phyloP scores from a whole-genome alignment of 495 filamentous ascomycete species.

The Talaromyces trachyspermus region DNA sequence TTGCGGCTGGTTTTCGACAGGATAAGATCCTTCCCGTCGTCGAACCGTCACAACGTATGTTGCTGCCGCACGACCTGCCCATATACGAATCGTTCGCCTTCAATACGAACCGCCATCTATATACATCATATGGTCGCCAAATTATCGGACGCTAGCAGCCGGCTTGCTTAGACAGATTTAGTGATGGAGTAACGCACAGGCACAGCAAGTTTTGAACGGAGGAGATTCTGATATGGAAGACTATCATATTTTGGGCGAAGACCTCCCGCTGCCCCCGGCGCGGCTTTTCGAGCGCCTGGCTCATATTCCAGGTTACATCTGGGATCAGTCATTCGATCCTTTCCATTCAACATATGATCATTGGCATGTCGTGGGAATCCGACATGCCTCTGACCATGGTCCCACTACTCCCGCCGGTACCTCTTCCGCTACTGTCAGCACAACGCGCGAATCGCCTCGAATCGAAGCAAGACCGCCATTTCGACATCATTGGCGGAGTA shows the following conservation, averaged over 20 bases:
- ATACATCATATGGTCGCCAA: too few species aligned
- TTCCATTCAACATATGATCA: constrained; percentile 79
- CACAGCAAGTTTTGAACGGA: not conserved
- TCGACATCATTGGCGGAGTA: constrained; percentile 32
- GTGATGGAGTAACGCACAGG: not conserved
- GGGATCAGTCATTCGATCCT: constrained; percentile 62
- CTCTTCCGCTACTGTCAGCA: constrained; percentile 37
- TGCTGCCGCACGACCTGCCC: too few species aligned
- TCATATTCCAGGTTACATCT: constrained; percentile 65
- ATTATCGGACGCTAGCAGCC: too few species aligned
- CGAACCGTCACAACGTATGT: too few species aligned
- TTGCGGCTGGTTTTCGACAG: too few species aligned
- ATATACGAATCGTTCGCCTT: too few species aligned
- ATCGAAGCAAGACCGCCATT: constrained; percentile 29
- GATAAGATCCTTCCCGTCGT: too few species aligned
- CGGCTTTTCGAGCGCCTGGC: constrained; percentile 66
- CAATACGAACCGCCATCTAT: too few species aligned
- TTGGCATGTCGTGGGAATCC: constrained; percentile 56
- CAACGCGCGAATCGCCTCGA: constrained; percentile 40
- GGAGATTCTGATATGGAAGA: constrained; percentile 8
- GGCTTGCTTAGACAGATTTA: not conserved
- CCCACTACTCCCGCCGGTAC: constrained; percentile 37
- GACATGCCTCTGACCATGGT: constrained; percentile 34
- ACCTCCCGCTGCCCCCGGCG: constrained; percentile 59
- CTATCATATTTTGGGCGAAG: constrained; percentile 42